Evolutionary conservation across 139 green algal species (phyloP), one percentile per base, ranked within the genome.

Genomic region (Ettlia oleoabundans): DNA sequence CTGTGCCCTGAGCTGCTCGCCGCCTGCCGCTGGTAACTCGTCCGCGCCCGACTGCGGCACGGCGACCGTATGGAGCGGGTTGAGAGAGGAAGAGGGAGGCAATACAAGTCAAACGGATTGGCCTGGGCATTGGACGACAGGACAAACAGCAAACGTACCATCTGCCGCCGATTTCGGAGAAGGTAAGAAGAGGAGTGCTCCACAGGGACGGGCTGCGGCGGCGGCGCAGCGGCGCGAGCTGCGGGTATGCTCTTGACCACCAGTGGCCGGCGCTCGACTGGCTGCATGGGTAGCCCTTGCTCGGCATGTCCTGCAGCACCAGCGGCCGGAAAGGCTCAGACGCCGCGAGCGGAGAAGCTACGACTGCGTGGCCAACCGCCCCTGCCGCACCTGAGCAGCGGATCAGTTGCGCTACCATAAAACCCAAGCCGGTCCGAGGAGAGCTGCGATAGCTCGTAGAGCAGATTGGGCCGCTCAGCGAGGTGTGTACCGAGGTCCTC

Each of bases 181-280:
- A 86, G 41, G 38, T 64, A 86, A 30, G 82, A 51, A 6, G 82
- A 86, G 1, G 69, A 82, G 53, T 86, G 82, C 52, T 86, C 82
- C 0, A 86, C 64, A 30, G 82, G 82, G 10, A 84, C 51, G 33
- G 65, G 22, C 65, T 87, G 52, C 3, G 83, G 83, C 42, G 83
- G 51, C 7, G 74, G 30, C 6, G 74, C 82, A 18, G 82, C 55
- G 42, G 62, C 7, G 35, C 82, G 80, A 19, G 77, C 26, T 18
- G 21, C n/a, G 10, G 65, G 63, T n/a, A 71, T 37, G 51, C 67
- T 72, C 37, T 73, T 61, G 40, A 83, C 73, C n/a, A 87, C 66
- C 21, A 84, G 24, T 19, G 75, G 35, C 40, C 63, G 33, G 30
- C 47, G 30, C 42, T 63, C 70, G 6, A 26, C 40, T 1, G 22